phyloP scores from a whole-genome alignment of 129 eudicot species.

The Rutidosis leptorrhynchoides region DNA sequence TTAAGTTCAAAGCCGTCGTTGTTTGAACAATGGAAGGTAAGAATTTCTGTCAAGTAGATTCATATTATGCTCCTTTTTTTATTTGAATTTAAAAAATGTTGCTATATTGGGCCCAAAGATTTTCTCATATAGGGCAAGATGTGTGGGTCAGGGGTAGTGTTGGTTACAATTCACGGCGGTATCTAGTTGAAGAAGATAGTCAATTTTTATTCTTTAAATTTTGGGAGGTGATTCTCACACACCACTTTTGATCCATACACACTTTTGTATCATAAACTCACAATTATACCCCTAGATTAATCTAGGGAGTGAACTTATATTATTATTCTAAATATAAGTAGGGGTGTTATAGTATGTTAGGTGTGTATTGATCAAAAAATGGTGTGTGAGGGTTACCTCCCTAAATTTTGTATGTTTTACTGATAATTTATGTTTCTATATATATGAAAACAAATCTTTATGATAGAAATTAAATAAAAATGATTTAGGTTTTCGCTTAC shows the following conservation, averaged over 20 bases:
- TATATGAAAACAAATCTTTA: background rate
- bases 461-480: background rate
- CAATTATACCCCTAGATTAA: too few species aligned
- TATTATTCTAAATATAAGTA: too few species aligned
- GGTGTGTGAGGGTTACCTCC: too few species aligned
- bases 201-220: too few species aligned
- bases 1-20: constrained; percentile 44
- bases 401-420: too few species aligned
- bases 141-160: background rate
- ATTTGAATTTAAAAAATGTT: background rate
- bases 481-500: background rate
- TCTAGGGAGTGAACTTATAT: too few species aligned
- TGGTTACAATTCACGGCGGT: background rate
- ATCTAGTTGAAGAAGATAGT: background rate
- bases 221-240: too few species aligned
- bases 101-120: background rate
- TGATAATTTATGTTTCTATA: background rate
- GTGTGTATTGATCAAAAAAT: too few species aligned
- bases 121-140: background rate
- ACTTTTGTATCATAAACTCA: too few species aligned
- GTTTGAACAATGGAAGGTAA: constrained; percentile 72
- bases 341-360: too few species aligned
- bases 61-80: background rate
- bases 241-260: too few species aligned
- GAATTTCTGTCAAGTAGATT: background rate